phyloP scores from a whole-genome alignment of 1,139 yeast genomes.

The Debaryomyces nepalensis region DNA sequence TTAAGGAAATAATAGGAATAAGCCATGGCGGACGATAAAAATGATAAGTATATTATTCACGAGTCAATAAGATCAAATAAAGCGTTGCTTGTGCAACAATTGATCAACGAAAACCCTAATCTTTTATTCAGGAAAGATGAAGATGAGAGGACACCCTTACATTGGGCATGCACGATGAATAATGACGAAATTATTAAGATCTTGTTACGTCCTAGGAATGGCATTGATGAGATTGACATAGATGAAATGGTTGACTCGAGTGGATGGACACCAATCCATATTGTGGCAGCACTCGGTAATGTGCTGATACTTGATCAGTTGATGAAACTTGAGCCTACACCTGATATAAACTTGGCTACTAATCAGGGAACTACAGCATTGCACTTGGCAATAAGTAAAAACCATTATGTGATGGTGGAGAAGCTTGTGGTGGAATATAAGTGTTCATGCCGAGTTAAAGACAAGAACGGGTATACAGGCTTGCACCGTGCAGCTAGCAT shows the following conservation, averaged over 20 bases:
- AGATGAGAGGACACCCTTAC: slow-evolving; percentile 82
- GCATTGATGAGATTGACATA: slow-evolving; percentile 51
- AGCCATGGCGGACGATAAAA: slow-evolving; percentile 2
- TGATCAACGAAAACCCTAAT: slow-evolving; percentile 54
- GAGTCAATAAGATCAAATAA: slow-evolving; percentile 66
- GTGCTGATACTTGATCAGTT: slow-evolving; percentile 50
- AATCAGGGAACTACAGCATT: slow-evolving; percentile 72
- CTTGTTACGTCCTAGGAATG: slow-evolving; percentile 44
- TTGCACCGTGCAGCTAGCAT: slow-evolving; percentile 84
- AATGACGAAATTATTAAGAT: slow-evolving; percentile 56
- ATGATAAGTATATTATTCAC: slow-evolving; percentile 44
- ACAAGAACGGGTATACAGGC: slow-evolving; percentile 66
- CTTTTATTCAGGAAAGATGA: slow-evolving; percentile 55
- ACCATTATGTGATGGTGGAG: slow-evolving; percentile 57
- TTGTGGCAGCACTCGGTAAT: slow-evolving; percentile 77
- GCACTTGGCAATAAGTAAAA: slow-evolving; percentile 77
- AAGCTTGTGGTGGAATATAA: slow-evolving; percentile 54
- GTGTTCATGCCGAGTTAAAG: slow-evolving; percentile 69
- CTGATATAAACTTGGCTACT: slow-evolving; percentile 56
- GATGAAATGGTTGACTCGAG: slow-evolving; percentile 73
- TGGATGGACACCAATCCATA: slow-evolving; percentile 90
- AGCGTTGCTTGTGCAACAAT: slow-evolving; percentile 48
- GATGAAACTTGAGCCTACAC: slow-evolving; percentile 33
- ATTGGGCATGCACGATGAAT: slow-evolving; percentile 84
- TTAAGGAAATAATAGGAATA: background rate